Percentiles rank a stretch among this genome's conserved stretches.
phyloP scores from a whole-genome alignment of 441 rosid genomes.

The Adansonia madagascariensis region DNA sequence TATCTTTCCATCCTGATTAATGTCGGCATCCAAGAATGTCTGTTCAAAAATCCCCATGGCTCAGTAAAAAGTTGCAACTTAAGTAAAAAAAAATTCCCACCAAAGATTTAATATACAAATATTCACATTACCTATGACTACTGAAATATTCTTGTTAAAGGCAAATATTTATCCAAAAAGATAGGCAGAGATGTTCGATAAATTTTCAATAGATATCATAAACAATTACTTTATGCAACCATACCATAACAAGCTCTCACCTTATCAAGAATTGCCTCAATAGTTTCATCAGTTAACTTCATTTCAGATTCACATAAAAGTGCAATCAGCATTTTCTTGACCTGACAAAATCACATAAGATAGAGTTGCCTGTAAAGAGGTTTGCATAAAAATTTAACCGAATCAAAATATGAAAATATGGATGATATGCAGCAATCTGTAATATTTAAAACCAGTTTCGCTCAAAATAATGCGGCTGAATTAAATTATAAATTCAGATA shows the following conservation, averaged over 20 bases:
- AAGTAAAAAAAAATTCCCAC: background rate
- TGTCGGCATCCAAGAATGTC: slow-evolving; percentile 93
- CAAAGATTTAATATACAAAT: background rate
- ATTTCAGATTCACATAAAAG: slow-evolving; percentile 88
- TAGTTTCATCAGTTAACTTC: slow-evolving; percentile 90
- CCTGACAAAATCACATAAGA: slow-evolving; percentile 61
- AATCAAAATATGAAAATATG: slow-evolving; percentile 23
- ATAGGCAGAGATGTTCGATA: background rate
- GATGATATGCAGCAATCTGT: slow-evolving; percentile 16
- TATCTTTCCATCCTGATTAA: slow-evolving; percentile 81
- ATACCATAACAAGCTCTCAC: slow-evolving; percentile 39
- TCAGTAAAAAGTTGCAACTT: background rate
- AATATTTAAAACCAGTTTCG: background rate
- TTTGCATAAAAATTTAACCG: slow-evolving; percentile 15
- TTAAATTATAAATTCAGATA: background rate
- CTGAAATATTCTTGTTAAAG: background rate
- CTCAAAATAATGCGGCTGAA: background rate
- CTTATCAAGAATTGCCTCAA: slow-evolving; percentile 94
- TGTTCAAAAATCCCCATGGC: slow-evolving; percentile 33
- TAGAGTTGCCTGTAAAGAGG: slow-evolving; percentile 35
- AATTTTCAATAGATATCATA: background rate
- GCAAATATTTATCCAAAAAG: background rate
- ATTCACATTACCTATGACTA: background rate
- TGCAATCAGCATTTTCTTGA: slow-evolving; percentile 92
- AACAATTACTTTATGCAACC: background rate